Percentiles rank a stretch among this genome's conserved stretches.
Evolutionary conservation across 1,284 basidiomycete genomes (phyloP).

Genomic region (Heterobasidion annosum): DNA sequence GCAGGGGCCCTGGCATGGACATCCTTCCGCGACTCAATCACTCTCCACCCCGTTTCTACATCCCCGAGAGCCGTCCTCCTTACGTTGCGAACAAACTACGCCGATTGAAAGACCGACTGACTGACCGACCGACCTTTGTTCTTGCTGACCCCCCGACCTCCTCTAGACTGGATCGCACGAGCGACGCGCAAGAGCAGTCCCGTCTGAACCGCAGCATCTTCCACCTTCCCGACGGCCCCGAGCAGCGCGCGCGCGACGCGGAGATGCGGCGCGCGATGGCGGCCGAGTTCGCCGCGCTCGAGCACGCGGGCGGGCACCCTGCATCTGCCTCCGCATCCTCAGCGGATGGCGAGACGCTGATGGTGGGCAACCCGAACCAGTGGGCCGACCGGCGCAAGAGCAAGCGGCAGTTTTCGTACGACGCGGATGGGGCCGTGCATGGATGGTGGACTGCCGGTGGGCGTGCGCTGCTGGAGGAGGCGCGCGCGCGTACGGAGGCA

Average conservation of each 20-base stretch:
- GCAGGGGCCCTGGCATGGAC: neutral
- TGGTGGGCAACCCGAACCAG: slow-evolving; percentile 32
- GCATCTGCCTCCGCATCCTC: neutral
- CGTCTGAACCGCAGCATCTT: slow-evolving; percentile 43
- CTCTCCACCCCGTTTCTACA: neutral
- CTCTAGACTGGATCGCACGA: slow-evolving; percentile 26
- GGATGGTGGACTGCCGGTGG: slow-evolving; percentile 30
- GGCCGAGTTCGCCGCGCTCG: slow-evolving; percentile 18
- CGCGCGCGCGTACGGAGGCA: too few species aligned
- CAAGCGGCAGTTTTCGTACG: slow-evolving; percentile 34
- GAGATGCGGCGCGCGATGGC: slow-evolving; percentile 42
- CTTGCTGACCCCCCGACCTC: neutral
- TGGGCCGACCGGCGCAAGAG: slow-evolving; percentile 44
- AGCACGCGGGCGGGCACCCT: too few species aligned
- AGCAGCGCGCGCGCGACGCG: slow-evolving; percentile 39
- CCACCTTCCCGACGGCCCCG: slow-evolving; percentile 45
- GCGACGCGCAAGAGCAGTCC: slow-evolving; percentile 35
- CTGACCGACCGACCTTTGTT: neutral
- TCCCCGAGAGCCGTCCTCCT: too few species aligned
- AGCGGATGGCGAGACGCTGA: slow-evolving; percentile 5
- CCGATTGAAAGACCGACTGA: neutral
- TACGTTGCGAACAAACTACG: neutral
- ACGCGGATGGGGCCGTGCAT: slow-evolving; percentile 39
- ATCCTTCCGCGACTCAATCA: neutral
- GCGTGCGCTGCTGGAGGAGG: neutral